Base-by-base conservation (phyloP, 495 filamentous ascomycete species). In the Usnea hakonensis region DNA sequence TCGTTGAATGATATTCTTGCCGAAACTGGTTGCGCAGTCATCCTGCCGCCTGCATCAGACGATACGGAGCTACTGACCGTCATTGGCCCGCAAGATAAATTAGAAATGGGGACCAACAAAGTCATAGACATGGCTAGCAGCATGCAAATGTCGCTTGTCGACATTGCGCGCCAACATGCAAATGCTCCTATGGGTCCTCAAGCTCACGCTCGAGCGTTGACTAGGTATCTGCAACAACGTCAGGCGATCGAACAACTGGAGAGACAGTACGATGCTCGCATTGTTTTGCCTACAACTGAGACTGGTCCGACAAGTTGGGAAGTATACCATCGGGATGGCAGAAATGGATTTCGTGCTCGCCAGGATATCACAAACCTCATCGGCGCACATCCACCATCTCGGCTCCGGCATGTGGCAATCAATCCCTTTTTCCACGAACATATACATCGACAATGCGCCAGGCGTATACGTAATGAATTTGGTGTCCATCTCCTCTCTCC, bases 381-480 rank as follows among this genome's bases (percentile, higher is more conserved):
- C 62, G 84, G 85, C 57, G 85, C 85, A 57, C 89, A 93, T 64
- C 91, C 91, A 41, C 92, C 91, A 5, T 79, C 86, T 21, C 83
- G 89, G 57, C 77, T 95, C 55, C 77, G 82, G 26, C 83, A 85
- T 41, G 72, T 95, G 23, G 68, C 80, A 3, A 81, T 97, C 14
- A 89, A 97, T 72, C 86, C 90, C 0, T 96, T 95, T 77, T 96
- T 88, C 78, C 87, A 97, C 72, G 77, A 82, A 8, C 87, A 90
- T 73, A 74, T 96, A 35, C 83, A 82, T 30, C 84, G 82, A 41
- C 83, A 87, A 32, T 75, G 85, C 53, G 78, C 81, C 13, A 77
- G 81, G 37, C 80, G 81, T 56, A 77, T 96, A 33, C 84, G 85
- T 60, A 77, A 85, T 59, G 84, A 90, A 28, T 89, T 84, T 66